phyloP scores from a whole-genome alignment of 2,329 filamentous ascomycete species.

The Talaromyces sp. region DNA sequence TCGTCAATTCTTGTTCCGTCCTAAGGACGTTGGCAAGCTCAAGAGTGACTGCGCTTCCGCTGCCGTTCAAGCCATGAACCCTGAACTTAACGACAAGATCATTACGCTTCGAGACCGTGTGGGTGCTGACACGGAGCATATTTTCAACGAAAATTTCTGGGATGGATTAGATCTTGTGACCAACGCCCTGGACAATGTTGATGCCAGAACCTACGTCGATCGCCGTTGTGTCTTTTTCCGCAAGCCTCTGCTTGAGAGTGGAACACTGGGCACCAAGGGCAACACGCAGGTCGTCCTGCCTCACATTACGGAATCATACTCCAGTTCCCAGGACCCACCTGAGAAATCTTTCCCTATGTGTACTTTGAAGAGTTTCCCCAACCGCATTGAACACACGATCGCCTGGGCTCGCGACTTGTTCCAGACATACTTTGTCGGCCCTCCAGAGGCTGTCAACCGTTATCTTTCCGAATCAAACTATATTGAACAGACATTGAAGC shows the following conservation, averaged over 20 bases:
- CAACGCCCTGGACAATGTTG: conserved; percentile 95
- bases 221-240: conserved; percentile 96
- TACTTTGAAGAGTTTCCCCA: conserved; percentile 93
- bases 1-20: conserved; percentile 90
- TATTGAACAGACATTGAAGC: conserved; percentile 78
- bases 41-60: conserved; percentile 93
- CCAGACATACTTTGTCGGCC: conserved; percentile 88
- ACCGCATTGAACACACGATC: conserved; percentile 97
- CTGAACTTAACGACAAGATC: conserved; percentile 82
- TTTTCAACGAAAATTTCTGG: conserved; percentile 96
- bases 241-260: conserved; percentile 92
- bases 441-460: conserved; percentile 87
- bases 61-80: conserved; percentile 94
- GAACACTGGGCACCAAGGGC: conserved; percentile 96
- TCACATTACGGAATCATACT: conserved; percentile 90
- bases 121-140: conserved; percentile 82
- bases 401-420: conserved; percentile 97
- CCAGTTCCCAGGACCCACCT: conserved; percentile 90
- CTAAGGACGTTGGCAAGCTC: conserved; percentile 87
- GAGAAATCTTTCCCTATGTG: conserved; percentile 99
- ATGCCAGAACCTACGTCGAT: conserved; percentile 94
- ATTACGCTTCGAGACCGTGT: conserved; percentile 82
- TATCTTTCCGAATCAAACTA: conserved; percentile 92
- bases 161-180: conserved; percentile 80
- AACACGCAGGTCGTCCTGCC: conserved; percentile 96